phyloP scores from a whole-genome alignment of 176 grass and related monocot genomes.

The Thinopyrum elongatum region DNA sequence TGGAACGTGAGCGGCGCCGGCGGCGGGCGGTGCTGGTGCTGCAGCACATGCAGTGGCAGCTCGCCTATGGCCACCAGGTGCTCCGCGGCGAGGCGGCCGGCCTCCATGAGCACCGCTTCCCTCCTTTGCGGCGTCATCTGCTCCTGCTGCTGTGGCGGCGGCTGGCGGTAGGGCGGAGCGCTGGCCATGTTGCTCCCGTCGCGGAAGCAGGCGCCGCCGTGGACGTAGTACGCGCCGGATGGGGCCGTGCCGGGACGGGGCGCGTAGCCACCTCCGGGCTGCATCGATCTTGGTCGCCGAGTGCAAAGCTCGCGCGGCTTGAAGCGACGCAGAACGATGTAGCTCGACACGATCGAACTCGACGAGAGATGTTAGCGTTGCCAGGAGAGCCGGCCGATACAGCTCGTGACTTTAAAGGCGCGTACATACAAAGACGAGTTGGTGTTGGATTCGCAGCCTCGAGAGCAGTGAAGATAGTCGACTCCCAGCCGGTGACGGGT shows the following conservation, averaged over 20 bases:
- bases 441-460: background rate
- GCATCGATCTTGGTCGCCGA: slow-evolving; percentile 2
- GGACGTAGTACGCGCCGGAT: background rate
- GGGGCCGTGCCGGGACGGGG: background rate
- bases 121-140: background rate
- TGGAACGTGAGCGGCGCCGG: background rate
- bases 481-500: background rate
- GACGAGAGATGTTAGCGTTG: background rate
- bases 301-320: background rate
- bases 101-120: background rate
- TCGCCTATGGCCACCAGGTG: slow-evolving; percentile 21
- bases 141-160: background rate
- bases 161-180: background rate
- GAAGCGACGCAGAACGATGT: background rate
- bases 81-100: slow-evolving; percentile 36
- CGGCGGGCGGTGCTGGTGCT: background rate
- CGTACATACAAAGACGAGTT: background rate
- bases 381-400: background rate
- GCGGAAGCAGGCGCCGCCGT: background rate
- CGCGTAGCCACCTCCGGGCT: background rate
- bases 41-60: background rate
- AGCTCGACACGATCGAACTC: background rate
- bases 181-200: background rate
- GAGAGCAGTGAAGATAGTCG: background rate
- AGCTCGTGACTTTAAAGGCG: background rate